Evolutionary conservation across 306 rosid genomes (phyloP).

Genomic region (Casuarina cunninghamiana): DNA sequence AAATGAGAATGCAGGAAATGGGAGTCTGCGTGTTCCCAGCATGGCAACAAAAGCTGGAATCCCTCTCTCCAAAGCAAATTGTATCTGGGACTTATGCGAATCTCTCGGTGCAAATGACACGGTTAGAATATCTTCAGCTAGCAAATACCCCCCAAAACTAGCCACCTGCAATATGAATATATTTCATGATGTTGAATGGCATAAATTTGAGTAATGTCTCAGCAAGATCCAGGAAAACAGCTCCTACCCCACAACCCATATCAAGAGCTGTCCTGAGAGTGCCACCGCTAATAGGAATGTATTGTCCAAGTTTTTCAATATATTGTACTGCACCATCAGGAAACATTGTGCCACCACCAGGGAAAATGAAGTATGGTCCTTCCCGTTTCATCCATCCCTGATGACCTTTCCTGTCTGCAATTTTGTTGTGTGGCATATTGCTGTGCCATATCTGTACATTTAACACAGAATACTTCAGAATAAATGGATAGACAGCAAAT

Average conservation of each 20-base stretch:
- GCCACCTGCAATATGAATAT: slow-evolving; percentile 71
- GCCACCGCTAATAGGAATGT: slow-evolving; percentile 75
- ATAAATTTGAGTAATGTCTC: slow-evolving; percentile 14
- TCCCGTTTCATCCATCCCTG: slow-evolving; percentile 99
- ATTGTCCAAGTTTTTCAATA: slow-evolving; percentile 87
- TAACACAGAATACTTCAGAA: slow-evolving; percentile 19
- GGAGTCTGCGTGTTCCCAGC: slow-evolving; percentile 98
- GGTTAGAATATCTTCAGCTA: slow-evolving; percentile 70
- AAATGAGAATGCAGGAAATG: slow-evolving; percentile 88
- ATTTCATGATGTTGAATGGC: slow-evolving; percentile 11
- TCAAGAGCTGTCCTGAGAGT: slow-evolving; percentile 90
- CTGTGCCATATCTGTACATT: slow-evolving; percentile 78
- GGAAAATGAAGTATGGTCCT: slow-evolving; percentile 88
- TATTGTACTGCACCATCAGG: slow-evolving; percentile 96
- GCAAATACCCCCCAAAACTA: slow-evolving; percentile 90
- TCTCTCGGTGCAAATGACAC: slow-evolving; percentile 99
- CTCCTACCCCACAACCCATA: slow-evolving; percentile 97
- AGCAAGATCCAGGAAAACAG: slow-evolving; percentile 23
- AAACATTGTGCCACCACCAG: slow-evolving; percentile 99
- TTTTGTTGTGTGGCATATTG: slow-evolving; percentile 97
- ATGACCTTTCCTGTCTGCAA: slow-evolving; percentile 98
- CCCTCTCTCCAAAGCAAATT: slow-evolving; percentile 97
- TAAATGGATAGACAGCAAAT: slow-evolving; percentile 6
- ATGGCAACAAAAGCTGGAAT: slow-evolving; percentile 95
- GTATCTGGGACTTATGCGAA: slow-evolving; percentile 95